A percentile compares a stretch with the other conserved stretches of the same genome.
phyloP scores from a whole-genome alignment of 2,329 filamentous ascomycete species.

The Penicillium verrucosum region DNA sequence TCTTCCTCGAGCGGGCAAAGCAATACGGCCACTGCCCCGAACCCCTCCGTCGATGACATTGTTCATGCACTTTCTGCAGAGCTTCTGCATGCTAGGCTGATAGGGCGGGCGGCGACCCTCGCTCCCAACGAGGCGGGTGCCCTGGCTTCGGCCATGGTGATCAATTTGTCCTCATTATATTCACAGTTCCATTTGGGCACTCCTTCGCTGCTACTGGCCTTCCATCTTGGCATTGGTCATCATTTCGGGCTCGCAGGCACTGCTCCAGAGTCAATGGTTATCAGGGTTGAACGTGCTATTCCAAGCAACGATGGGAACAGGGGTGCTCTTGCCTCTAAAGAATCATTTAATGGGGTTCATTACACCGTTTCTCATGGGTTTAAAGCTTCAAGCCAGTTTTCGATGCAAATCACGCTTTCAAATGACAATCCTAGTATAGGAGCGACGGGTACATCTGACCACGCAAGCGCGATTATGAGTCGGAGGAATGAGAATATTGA shows the following conservation, averaged over 20 bases:
- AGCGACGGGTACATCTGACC: slow-evolving; percentile 8
- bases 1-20: slow-evolving; percentile 3
- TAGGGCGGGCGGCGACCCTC: slow-evolving; percentile 28
- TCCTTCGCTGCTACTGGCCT: slow-evolving; percentile 29
- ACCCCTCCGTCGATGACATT: slow-evolving; percentile 33
- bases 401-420: slow-evolving; percentile 27
- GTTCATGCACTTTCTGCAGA: slow-evolving; percentile 31
- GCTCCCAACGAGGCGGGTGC: slow-evolving; percentile 30
- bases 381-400: slow-evolving; percentile 22
- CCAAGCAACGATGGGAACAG: slow-evolving; percentile 2
- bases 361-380: slow-evolving; percentile 31
- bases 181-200: slow-evolving; percentile 24
- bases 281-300: slow-evolving; percentile 22
- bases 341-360: slow-evolving; percentile 6
- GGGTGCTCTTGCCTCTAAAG: slow-evolving; percentile 6
- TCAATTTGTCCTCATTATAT: slow-evolving; percentile 30
- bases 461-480: neutral
- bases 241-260: slow-evolving; percentile 32
- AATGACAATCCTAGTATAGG: slow-evolving; percentile 13
- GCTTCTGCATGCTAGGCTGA: slow-evolving; percentile 30
- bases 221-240: slow-evolving; percentile 38
- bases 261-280: slow-evolving; percentile 24
- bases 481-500: slow-evolving; percentile 12
- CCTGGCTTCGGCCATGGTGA: slow-evolving; percentile 33
- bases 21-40: slow-evolving; percentile 2